These are phyloP conservation scores for Trichomonas vaginalis DNA, from an alignment of 208 protist species.

Conservation along the genomic window DNA sequence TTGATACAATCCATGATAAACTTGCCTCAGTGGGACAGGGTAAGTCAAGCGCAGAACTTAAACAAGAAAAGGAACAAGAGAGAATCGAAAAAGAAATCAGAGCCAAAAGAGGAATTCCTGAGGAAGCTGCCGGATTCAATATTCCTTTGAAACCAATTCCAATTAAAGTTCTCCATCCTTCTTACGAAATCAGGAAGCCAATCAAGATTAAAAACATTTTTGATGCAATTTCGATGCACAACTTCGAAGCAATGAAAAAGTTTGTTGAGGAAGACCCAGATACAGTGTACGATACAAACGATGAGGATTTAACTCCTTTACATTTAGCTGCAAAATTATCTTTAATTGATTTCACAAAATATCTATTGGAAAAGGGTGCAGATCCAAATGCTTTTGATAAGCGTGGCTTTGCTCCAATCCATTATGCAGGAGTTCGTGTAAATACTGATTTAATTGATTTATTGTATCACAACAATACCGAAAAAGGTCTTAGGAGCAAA, in stretches of 20 bases:
- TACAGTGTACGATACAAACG: background rate
- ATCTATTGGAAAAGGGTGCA: background rate
- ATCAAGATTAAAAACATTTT: background rate
- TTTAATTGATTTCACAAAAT: background rate
- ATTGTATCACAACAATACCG: background rate
- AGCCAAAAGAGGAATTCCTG: background rate
- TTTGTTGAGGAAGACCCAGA: background rate
- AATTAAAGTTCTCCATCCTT: background rate
- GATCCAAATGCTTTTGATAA: background rate
- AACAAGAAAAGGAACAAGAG: background rate
- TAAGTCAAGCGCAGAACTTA: background rate
- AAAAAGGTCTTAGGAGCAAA: background rate
- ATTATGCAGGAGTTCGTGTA: background rate
- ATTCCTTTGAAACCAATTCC: background rate
- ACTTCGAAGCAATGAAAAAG: background rate
- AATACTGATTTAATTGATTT: background rate
- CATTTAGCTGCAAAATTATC: background rate
- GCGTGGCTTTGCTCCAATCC: background rate
- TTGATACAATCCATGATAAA: background rate
- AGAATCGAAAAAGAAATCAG: background rate
- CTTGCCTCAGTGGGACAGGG: background rate
- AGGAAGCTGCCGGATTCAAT: background rate
- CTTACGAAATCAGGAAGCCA: background rate
- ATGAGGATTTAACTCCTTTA: background rate
- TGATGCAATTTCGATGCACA: background rate